Base-by-base conservation (phyloP, 345 rosid genomes). In the Laguncularia racemosa region DNA sequence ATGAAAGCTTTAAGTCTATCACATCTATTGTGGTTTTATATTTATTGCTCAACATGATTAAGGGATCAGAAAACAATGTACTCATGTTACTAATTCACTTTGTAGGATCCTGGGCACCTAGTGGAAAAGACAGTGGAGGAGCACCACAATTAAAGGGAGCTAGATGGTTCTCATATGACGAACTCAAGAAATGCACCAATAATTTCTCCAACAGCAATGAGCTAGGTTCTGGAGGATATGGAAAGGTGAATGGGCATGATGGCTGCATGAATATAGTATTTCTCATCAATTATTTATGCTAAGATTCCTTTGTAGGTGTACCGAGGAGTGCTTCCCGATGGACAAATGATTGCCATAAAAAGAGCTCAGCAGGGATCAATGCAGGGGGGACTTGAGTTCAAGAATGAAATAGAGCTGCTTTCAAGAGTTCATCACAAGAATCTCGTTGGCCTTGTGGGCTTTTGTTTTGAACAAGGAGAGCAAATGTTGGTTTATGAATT, bases 341-440 rank as follows among this genome's bases (percentile, higher is more conserved):
- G 97, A 44, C 97, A 84, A 44, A 57, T 81, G 15, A 70, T 86
- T 56, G 99, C 99, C 16, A 89, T 93, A 56, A 89, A 93, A 78
- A 84, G 99, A 74, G 97, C 99, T 67, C 91, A 84, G 65, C 83
- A 76, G 46, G 99, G 96, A 67, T 93, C 97, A 44, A 85, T 81
- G 83, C 99, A 93, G 76, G 96, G 99, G 0, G 99, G 96, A 0
- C 81, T 60, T 16, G 99, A 93, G 77, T 89, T 93, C 89, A 93
- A 87, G 76, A 93, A 93, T 50, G 99, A 93, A 65, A 92, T 92
- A 44, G 98, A 92, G 81, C 71, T 92, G 80, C 95, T 92, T 44
- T 92, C 98, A 7, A 71, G 99, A 60, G 99, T 89, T 58, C 99
- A 93, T 71, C 99, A 93, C 81, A 93, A 84, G 69, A 93, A 93